phyloP scores from a whole-genome alignment of 2,329 filamentous ascomycete species.

The Acrodontium crateriforme region DNA sequence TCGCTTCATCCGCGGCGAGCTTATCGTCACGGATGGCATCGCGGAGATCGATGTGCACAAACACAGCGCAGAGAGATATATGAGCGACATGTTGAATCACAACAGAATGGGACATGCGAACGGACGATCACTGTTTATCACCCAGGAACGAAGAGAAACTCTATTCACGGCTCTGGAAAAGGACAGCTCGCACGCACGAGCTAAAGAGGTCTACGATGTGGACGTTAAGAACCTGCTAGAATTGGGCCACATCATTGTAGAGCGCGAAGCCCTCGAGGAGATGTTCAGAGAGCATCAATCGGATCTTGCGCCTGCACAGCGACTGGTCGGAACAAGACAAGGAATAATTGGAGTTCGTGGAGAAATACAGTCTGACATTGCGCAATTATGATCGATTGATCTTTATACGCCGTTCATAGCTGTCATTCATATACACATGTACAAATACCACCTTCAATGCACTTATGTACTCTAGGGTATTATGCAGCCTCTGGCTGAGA shows the following conservation, averaged over 20 bases:
- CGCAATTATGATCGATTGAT: too few relatives aligned
- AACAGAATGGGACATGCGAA: conserved; percentile 55
- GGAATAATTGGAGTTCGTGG: too few relatives aligned
- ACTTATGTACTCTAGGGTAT: too few relatives aligned
- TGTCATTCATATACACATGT: too few relatives aligned
- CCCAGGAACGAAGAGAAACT: conserved; percentile 43
- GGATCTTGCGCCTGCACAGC: conserved; percentile 31
- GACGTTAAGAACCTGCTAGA: conserved; percentile 93
- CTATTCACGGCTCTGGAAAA: conserved; percentile 54
- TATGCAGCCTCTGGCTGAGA: too few relatives aligned
- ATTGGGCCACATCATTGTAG: conserved; percentile 71
- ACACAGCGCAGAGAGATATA: conserved; percentile 36
- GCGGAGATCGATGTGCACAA: conserved; percentile 51
- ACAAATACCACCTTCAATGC: too few relatives aligned
- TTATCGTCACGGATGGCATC: conserved; percentile 70
- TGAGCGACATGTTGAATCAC: conserved; percentile 52
- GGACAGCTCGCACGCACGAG: conserved; percentile 51
- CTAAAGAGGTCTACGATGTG: conserved; percentile 60
- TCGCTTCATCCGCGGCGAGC: conserved; percentile 72
- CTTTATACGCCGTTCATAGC: too few relatives aligned
- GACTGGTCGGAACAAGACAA: too few relatives aligned
- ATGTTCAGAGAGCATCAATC: conserved; percentile 61
- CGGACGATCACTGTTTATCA: conserved; percentile 66
- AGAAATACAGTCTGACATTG: too few relatives aligned
- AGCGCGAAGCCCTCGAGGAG: conserved; percentile 62